phyloP scores from a whole-genome alignment of 371 early-diverging fungal genomes.

The Apophysomyces sp. region DNA sequence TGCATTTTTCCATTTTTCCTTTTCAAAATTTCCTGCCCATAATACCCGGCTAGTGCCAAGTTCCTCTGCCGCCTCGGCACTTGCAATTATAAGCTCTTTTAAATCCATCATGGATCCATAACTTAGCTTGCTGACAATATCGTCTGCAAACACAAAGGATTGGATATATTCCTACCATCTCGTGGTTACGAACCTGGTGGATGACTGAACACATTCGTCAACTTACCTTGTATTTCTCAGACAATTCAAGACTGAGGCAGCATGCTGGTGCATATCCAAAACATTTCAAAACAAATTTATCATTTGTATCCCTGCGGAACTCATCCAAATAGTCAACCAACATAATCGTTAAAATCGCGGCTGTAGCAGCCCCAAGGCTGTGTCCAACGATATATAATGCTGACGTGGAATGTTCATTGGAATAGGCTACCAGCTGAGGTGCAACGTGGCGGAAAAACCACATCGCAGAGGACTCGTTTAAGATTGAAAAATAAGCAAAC shows the following conservation, averaged over 20 bases:
- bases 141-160: constrained; percentile 43
- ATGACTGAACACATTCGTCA: background rate
- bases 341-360: constrained; percentile 75
- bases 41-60: constrained; percentile 28
- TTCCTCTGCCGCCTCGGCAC: constrained; percentile 34
- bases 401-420: constrained; percentile 56
- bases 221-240: constrained; percentile 39
- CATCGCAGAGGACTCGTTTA: constrained; percentile 59
- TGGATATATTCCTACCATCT: constrained; percentile 30
- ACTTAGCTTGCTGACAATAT: constrained; percentile 43
- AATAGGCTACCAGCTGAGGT: constrained; percentile 66
- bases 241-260: constrained; percentile 30
- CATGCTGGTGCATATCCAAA: constrained; percentile 43
- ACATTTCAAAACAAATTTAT: constrained; percentile 27
- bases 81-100: constrained; percentile 37
- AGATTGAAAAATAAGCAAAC: too few relatives aligned
- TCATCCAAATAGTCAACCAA: constrained; percentile 58
- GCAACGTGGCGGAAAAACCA: constrained; percentile 71
- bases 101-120: constrained; percentile 48
- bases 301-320: constrained; percentile 39
- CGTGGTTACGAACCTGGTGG: background rate
- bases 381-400: constrained; percentile 73
- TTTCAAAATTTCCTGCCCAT: constrained; percentile 20
- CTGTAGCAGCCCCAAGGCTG: constrained; percentile 76
- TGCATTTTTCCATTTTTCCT: constrained; percentile 25